Base-by-base conservation (phyloP, 495 filamentous ascomycete genomes). In the Echria macrotheca region DNA sequence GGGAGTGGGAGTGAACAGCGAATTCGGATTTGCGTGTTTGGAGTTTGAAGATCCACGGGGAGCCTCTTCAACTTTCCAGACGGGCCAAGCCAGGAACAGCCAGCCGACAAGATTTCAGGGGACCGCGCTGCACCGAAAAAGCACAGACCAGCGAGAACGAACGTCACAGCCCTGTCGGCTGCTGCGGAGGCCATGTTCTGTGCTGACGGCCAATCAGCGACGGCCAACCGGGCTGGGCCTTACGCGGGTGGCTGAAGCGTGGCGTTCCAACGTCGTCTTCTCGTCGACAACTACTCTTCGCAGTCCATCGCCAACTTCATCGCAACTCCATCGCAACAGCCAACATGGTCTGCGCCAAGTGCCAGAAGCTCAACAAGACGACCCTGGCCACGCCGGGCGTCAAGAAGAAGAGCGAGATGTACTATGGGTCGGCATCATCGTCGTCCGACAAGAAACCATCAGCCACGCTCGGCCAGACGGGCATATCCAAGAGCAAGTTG, bases 401-500 rank as follows among this genome's bases (percentile, higher is more conserved):
- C 55, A 85, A 87, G 63, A 80, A 77, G 63, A 85, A 83, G 67
- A 78, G 66, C 60, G 83, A 87, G 29, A 79, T 86, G 72, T 87
- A 87, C 70, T 77, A 81, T 59, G 83, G 83, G 43, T 85, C 82
- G 1, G 67, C 80, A 1, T 72, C 73, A 22, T 68, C 61, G 2
- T 64, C 66, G 6, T 53, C 50, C 33, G 59, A 55, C 1, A 74
- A 69, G 49, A 66, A 63, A 29, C n/a, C n/a, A n/a, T 69, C 70
- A 23, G 76, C 78, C 42, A 79, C 80, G 1, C 49, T 76, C n/a
- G 81, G 78, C 10, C 71, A 73, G 19, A 75, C 71, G 26, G 75
- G 76, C 28, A 69, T 79, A 36, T 70, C 71, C 22, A 48, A 85
- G 81, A 85, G 75, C 59, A 87, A 86, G 64, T 71, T 87, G 1